Evolutionary conservation across 495 filamentous ascomycete species (phyloP).

Genomic region (Parmelia sp.): DNA sequence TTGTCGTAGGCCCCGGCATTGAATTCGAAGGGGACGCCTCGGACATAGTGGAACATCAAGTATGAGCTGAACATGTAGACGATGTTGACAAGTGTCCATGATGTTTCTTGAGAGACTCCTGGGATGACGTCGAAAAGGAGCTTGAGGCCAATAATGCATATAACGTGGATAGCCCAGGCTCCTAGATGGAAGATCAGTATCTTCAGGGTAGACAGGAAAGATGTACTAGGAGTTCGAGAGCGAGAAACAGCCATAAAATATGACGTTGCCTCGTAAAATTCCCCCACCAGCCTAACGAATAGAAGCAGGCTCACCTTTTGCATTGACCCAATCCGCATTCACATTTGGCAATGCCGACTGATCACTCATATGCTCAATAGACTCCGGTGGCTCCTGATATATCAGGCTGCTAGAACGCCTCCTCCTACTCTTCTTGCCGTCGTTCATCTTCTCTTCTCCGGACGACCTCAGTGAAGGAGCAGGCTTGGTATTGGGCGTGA

Average conservation of each 20-base stretch:
- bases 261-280: neutral
- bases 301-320: conserved; percentile 66
- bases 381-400: conserved; percentile 90
- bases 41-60: conserved; percentile 98
- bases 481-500: conserved; percentile 67
- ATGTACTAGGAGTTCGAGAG: neutral
- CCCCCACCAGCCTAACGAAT: neutral
- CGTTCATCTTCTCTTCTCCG: conserved; percentile 48
- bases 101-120: conserved; percentile 90
- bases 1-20: conserved; percentile 99
- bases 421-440: conserved; percentile 61
- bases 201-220: neutral
- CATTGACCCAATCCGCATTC: conserved; percentile 98
- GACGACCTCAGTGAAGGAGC: conserved; percentile 46
- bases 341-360: conserved; percentile 90
- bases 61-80: conserved; percentile 98
- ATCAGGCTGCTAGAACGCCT: conserved; percentile 92
- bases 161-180: conserved; percentile 94
- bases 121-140: conserved; percentile 95
- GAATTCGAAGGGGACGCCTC: conserved; percentile 97
- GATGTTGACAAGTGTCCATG: conserved; percentile 98
- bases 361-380: conserved; percentile 91
- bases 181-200: conserved; percentile 44
- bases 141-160: conserved; percentile 82
- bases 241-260: neutral